Conservation (phyloP, 495 filamentous ascomycete genomes). For the Pyrenula massariospora region DNA sequence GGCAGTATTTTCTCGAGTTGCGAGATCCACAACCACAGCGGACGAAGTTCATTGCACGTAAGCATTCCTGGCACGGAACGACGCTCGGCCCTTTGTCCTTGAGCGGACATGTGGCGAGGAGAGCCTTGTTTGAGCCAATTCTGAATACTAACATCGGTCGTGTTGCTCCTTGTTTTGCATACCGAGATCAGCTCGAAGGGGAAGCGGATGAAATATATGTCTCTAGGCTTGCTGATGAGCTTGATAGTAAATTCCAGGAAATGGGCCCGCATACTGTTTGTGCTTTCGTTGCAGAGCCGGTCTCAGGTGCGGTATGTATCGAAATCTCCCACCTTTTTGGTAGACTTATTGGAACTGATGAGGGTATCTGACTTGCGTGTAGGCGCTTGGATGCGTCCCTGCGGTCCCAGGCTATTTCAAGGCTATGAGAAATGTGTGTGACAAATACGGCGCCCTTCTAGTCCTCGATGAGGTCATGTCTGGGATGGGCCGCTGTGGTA, state of each 20-base stretch:
- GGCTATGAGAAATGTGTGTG: slow-evolving; percentile 50
- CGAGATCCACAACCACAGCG: slow-evolving; percentile 31
- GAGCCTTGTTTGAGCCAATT: slow-evolving; percentile 55
- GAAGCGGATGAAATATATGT: slow-evolving; percentile 43
- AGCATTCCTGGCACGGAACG: slow-evolving; percentile 64
- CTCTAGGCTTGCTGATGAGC: slow-evolving; percentile 46
- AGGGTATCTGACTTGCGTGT: not conserved
- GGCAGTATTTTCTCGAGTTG: slow-evolving; percentile 50
- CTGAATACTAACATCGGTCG: slow-evolving; percentile 46
- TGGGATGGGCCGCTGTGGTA: slow-evolving; percentile 61
- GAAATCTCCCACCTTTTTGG: not conserved
- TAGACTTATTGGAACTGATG: not conserved
- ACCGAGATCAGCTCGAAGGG: slow-evolving; percentile 36
- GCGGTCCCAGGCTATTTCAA: slow-evolving; percentile 52
- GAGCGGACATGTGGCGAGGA: slow-evolving; percentile 50
- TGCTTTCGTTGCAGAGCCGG: slow-evolving; percentile 67
- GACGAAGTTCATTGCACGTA: slow-evolving; percentile 52
- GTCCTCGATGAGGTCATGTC: slow-evolving; percentile 75
- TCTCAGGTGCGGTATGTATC: slow-evolving; percentile 41
- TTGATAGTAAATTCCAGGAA: slow-evolving; percentile 63
- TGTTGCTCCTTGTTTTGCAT: slow-evolving; percentile 61
- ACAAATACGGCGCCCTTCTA: slow-evolving; percentile 52
- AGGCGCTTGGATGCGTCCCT: slow-evolving; percentile 50
- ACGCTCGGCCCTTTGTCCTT: slow-evolving; percentile 56
- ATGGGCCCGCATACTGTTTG: slow-evolving; percentile 62